Evolutionary conservation across 192 early-diverging fungal species (phyloP), one percentile per base, ranked within the genome.

Genomic region (Chytriomyces hyalinus): DNA sequence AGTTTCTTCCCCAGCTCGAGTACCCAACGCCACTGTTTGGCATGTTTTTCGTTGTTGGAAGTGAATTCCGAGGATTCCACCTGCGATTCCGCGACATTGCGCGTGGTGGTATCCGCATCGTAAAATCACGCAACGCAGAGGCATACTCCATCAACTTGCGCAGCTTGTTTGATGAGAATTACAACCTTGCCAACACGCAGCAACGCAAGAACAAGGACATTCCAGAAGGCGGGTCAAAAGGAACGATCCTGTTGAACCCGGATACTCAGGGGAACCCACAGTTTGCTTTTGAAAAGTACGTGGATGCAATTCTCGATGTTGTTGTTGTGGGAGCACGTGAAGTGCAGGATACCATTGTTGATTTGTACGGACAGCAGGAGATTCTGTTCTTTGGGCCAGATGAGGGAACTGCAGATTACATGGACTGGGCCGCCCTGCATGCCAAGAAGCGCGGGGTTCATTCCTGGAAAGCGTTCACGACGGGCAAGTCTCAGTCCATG

Each of bases 391-490:
- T 98, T 86, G 97, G 97, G n/a, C 97, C 97, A 68, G 97, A 99
- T 86, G 97, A 99, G 86, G 96, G 96, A 75, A 99, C 97, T 24
- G 97, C 97, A 67, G 95, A 96, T 50, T 95, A 91, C 84, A 97
- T 99, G 94, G 97, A 99, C 90, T 99, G 97, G 97, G 97, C 97
- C 66, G 91, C 91, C 73, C 94, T 94, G 78, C 95, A 99, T 81
- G 95, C 97, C 20, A 75, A 81, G 72, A 88, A 86, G 24, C 80
- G 97, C 67, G 94, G 94, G 48, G 94, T 94, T 15, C 85, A 88
- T 48, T 98, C 96, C 93, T 99, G 97, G 97, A 99, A 98, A 90
- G 97, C 97, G 46, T 99, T 99, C 88, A 99, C 97, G 48, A 99
- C 97, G 8, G 97, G 97, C 72, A 99, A 99, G 90, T 92, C 89